phyloP scores from a whole-genome alignment of 768 basidiomycete species.

The Albatrellus ellisii region DNA sequence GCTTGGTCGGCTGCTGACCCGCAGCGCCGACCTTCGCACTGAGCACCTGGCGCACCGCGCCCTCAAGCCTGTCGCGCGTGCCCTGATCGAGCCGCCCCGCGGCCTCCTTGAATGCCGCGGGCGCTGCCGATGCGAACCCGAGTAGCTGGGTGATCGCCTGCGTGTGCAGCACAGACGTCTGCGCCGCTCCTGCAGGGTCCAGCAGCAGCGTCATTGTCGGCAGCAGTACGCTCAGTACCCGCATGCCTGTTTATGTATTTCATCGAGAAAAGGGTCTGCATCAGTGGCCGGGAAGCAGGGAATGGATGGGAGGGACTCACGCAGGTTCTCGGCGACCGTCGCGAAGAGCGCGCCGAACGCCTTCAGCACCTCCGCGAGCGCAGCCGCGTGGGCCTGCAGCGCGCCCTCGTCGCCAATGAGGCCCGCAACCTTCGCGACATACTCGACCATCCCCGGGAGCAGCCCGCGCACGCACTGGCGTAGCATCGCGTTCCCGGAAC shows the following conservation, averaged over 20 bases:
- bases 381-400: conserved; percentile 42
- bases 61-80: conserved; percentile 10
- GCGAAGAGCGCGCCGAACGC: conserved; percentile 32
- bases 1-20: conserved; percentile 6
- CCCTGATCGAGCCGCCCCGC: conserved; percentile 9
- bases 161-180: conserved; percentile 11
- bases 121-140: conserved; percentile 12
- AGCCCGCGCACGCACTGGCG: conserved; percentile 60
- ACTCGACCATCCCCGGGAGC: conserved; percentile 73
- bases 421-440: conserved; percentile 56
- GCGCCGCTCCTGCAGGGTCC: conserved; percentile 3
- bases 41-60: conserved; percentile 8
- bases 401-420: conserved; percentile 42
- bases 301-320: conserved; percentile 3
- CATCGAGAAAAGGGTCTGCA: background rate
- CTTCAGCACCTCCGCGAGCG: conserved; percentile 72
- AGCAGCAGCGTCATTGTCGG: conserved; percentile 13
- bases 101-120: conserved; percentile 13
- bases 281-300: background rate
- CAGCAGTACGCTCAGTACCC: conserved; percentile 9
- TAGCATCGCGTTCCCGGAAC: conserved; percentile 49
- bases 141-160: conserved; percentile 11
- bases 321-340: conserved; percentile 10
- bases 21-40: conserved; percentile 4
- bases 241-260: conserved; percentile 4